These are phyloP conservation scores for Paramyrothecium sp. DNA, from an alignment of 2,329 filamentous ascomycete species.

Conservation along the genomic window DNA sequence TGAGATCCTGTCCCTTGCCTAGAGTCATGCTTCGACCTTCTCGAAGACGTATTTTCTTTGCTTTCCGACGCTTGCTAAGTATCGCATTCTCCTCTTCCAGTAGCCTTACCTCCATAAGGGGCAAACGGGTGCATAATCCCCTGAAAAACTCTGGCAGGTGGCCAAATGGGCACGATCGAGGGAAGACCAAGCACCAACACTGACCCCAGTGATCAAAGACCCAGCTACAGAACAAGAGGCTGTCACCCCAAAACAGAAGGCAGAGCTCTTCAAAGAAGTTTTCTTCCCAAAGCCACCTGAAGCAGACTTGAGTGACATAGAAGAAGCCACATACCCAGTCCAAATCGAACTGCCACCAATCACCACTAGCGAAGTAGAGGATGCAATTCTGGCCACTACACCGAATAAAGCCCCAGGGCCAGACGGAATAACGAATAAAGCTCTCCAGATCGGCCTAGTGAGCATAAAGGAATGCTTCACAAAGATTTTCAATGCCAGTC, in stretches of 20 bases:
- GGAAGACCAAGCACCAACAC: too few species aligned
- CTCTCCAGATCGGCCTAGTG: conserved; percentile 4
- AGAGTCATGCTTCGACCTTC: too few species aligned
- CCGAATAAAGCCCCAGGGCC: conserved; percentile 13
- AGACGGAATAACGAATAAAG: conserved; percentile 16
- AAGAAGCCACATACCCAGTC: neutral
- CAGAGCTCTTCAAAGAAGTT: conserved; percentile 1
- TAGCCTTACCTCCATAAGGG: too few species aligned
- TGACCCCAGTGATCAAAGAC: too few species aligned
- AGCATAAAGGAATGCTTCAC: conserved; percentile 11
- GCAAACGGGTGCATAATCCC: too few species aligned
- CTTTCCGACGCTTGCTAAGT: too few species aligned
- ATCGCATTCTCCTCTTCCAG: too few species aligned
- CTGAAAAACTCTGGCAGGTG: too few species aligned
- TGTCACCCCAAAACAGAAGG: neutral
- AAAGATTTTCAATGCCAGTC: conserved; percentile 13
- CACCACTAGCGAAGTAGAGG: conserved; percentile 10
- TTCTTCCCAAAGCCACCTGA: conserved; percentile 1
- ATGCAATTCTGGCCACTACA: conserved; percentile 7
- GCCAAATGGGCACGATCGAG: too few species aligned
- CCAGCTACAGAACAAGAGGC: too few species aligned
- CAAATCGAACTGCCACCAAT: conserved; percentile 5
- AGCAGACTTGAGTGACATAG: neutral
- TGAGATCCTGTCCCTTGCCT: too few species aligned
- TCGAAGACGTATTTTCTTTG: too few species aligned